A percentile compares a stretch with the other conserved stretches of the same genome.
These are phyloP conservation scores for Fusarium chuoi DNA, from an alignment of 2,329 filamentous ascomycete genomes.

Conservation along the genomic window DNA sequence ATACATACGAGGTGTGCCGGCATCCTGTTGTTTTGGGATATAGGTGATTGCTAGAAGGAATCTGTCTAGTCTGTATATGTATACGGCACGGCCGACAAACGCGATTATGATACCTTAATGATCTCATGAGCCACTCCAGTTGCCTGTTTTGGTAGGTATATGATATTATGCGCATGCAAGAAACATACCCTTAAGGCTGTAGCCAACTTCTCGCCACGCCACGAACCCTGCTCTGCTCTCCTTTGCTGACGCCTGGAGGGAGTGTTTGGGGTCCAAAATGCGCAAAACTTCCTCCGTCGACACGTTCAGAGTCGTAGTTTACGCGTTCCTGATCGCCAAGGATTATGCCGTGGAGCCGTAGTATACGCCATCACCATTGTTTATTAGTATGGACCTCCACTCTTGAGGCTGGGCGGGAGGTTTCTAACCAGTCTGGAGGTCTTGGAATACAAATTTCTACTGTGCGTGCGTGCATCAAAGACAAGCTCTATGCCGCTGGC, in stretches of 20 bases:
- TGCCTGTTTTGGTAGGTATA: background rate
- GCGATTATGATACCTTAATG: background rate
- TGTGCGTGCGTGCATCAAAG: background rate
- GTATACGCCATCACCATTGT: background rate
- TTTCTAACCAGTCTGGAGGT: background rate
- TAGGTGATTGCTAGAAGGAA: background rate
- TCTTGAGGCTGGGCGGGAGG: background rate
- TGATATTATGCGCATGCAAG: background rate
- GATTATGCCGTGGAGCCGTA: background rate
- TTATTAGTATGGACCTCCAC: background rate
- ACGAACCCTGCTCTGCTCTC: background rate
- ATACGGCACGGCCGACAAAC: background rate
- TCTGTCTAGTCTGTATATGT: background rate
- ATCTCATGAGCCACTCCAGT: background rate
- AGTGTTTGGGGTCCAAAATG: background rate
- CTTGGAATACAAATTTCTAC: background rate
- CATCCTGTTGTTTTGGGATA: background rate
- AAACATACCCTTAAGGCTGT: background rate
- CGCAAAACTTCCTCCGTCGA: background rate
- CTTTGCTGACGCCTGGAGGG: background rate
- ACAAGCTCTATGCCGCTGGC: background rate
- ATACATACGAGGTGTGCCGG: background rate
- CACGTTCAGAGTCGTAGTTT: background rate
- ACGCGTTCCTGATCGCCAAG: background rate
- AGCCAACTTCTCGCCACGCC: background rate